Percentiles rank a stretch among this genome's conserved stretches.
phyloP scores from a whole-genome alignment of 192 early-diverging fungal genomes.

The Coemansia sp. region DNA sequence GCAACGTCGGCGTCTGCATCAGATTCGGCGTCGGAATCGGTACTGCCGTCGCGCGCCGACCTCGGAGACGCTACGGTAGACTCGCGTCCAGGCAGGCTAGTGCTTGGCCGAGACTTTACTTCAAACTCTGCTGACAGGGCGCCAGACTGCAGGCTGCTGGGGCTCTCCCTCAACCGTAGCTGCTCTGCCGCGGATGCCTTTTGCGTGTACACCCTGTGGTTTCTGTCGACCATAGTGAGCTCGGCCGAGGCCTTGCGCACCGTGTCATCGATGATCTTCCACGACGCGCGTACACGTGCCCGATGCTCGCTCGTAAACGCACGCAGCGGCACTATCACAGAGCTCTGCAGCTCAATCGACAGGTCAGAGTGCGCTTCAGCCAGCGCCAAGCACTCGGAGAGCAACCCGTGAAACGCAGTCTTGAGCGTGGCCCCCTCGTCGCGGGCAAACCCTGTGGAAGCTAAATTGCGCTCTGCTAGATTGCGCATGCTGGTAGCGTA shows the following conservation, averaged over 20 bases:
- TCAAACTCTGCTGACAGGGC: constrained; percentile 24
- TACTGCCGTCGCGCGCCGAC: not conserved
- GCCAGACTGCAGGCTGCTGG: constrained; percentile 10
- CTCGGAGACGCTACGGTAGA: not conserved
- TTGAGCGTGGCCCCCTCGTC: constrained; percentile 55
- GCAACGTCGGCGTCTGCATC: constrained; percentile 30
- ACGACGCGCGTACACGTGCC: constrained; percentile 43
- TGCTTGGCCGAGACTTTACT: constrained; percentile 34
- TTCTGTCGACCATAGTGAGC: constrained; percentile 42
- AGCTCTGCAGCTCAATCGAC: constrained; percentile 44
- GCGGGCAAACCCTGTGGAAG: constrained; percentile 37
- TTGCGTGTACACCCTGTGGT: constrained; percentile 48
- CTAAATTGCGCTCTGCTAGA: constrained; percentile 29
- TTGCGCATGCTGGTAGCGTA: constrained; percentile 43
- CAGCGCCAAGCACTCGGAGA: constrained; percentile 37
- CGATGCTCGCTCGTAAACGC: constrained; percentile 45
- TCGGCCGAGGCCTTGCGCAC: constrained; percentile 36
- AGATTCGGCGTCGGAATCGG: constrained; percentile 17
- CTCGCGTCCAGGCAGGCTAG: not conserved
- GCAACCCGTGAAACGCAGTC: constrained; percentile 46
- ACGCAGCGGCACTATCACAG: constrained; percentile 44
- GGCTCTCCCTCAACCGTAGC: constrained; percentile 29
- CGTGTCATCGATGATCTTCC: constrained; percentile 48
- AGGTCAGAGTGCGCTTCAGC: constrained; percentile 37
- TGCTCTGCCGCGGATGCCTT: constrained; percentile 45